Percentiles rank a stretch among this genome's conserved stretches.
Conservation (phyloP, 768 basidiomycete species). For the Lactarius tabidus region DNA sequence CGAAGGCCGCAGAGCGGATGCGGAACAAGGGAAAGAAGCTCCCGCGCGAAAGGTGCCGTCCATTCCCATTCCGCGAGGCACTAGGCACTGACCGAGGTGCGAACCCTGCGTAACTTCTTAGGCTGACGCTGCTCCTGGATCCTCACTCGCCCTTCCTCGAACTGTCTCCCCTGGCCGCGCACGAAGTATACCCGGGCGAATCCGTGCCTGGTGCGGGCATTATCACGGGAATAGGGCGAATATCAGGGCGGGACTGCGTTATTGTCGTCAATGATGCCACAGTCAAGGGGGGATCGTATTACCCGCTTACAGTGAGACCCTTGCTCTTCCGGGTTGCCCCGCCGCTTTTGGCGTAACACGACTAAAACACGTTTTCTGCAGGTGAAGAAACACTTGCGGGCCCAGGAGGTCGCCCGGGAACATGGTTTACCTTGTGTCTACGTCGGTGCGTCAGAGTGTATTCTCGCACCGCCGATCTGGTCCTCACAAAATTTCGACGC, state of each 20-base stretch:
- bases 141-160: constrained; percentile 88
- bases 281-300: constrained; percentile 90
- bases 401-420: constrained; percentile 92
- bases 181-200: constrained; percentile 76
- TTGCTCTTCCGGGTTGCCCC: neutral
- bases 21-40: constrained; percentile 73
- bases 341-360: neutral
- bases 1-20: constrained; percentile 72
- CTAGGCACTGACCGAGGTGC: neutral
- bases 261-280: constrained; percentile 93
- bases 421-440: constrained; percentile 89
- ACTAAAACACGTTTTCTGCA: constrained; percentile 26
- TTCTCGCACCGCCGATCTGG: constrained; percentile 15
- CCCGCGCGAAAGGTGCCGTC: constrained; percentile 72
- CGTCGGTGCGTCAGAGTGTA: constrained; percentile 53
- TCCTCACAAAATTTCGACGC: constrained; percentile 4
- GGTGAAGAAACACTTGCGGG: constrained; percentile 94
- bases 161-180: constrained; percentile 78
- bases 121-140: constrained; percentile 61
- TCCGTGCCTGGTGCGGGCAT: constrained; percentile 85
- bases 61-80: neutral
- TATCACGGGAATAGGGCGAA: constrained; percentile 71
- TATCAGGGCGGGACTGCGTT: constrained; percentile 80
- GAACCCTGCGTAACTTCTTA: neutral
- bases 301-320: constrained; percentile 67